These are phyloP conservation scores for Talaromyces sp. DNA, from an alignment of 2,329 filamentous ascomycete genomes.

Conservation along the genomic window DNA sequence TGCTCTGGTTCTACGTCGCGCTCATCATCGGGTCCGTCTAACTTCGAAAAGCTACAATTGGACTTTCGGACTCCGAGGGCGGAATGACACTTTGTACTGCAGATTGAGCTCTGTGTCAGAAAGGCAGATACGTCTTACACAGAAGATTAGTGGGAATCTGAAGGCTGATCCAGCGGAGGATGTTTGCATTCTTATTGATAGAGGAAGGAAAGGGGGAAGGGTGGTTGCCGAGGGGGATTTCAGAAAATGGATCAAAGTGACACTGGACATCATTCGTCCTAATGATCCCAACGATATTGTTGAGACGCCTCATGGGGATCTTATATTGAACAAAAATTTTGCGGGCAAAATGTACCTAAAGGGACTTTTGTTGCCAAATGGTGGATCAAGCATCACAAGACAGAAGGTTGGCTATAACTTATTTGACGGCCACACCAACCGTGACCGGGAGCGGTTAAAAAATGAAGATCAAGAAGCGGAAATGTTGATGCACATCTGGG, in stretches of 20 bases:
- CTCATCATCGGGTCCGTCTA: background rate
- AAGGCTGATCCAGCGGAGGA: background rate
- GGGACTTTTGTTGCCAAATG: background rate
- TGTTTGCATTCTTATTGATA: background rate
- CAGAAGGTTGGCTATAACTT: constrained; percentile 7
- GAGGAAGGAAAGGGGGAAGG: background rate
- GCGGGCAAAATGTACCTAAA: background rate
- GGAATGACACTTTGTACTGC: background rate
- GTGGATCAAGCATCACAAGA: background rate
- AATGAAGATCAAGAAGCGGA: background rate
- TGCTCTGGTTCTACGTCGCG: background rate
- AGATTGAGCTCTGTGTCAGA: background rate
- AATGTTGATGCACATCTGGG: background rate
- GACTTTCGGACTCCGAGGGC: constrained; percentile 3
- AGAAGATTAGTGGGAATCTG: background rate
- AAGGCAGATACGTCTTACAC: background rate
- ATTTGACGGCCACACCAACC: background rate
- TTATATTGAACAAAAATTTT: background rate
- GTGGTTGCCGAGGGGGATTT: background rate
- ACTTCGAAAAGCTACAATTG: background rate
- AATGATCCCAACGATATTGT: background rate
- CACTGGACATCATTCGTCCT: background rate
- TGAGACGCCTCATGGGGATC: constrained; percentile 1
- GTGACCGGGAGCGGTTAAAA: background rate
- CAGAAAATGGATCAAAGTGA: background rate